Percentiles rank a stretch among this genome's conserved stretches.
Evolutionary conservation across 345 rosid genomes (phyloP).

Genomic region (Brassica napus): Da-Ae NC_063445.1:11111501-11112000

Average conservation of each 20-base stretch:
- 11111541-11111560: conserved; percentile 84
- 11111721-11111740: not conserved
- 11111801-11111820: conserved; percentile 96
- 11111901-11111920: conserved; percentile 94
- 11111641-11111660: conserved; percentile 92
- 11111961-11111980: not conserved
- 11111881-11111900: conserved; percentile 94
- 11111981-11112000: not conserved
- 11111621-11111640: conserved; percentile 82
- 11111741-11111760: not conserved
- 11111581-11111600: conserved; percentile 90
- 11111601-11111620: conserved; percentile 98
- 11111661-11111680: conserved; percentile 95
- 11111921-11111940: conserved; percentile 86
- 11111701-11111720: not conserved
- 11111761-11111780: not conserved
- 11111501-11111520: conserved; percentile 82
- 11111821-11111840: conserved; percentile 83
- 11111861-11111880: conserved; percentile 97
- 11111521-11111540: conserved; percentile 80
- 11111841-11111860: conserved; percentile 96
- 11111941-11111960: not conserved
- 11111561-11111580: conserved; percentile 81
- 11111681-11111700: conserved; percentile 88
- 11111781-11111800: conserved; percentile 85